Evolutionary conservation across 371 early-diverging fungal genomes (phyloP), one percentile per base, ranked within the genome.

Genomic region (Mucor indicus): DNA sequence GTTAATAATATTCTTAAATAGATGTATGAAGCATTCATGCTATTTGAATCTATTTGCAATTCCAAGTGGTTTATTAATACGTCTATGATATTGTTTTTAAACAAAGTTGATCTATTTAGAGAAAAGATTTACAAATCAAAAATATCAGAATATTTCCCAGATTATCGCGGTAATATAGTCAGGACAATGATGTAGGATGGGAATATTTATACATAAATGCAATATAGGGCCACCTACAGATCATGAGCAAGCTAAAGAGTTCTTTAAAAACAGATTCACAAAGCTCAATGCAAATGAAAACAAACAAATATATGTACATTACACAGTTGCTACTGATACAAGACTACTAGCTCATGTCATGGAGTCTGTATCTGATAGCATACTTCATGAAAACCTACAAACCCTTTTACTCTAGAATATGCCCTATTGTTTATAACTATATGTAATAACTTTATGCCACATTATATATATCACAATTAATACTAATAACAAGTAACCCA

Each of bases 31-130:
- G 91, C 93, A 1, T 72, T 94, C 55, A 90, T 90, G 50, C 75
- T 95, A 31, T 95, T 93, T 58, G 91, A 93, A 61, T 86, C 60
- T 0, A 91, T 96, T 52, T 92, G 94, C 73, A 96, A 95, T 67
- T 88, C 88, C 6, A 79, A 86, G 56, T 95, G 96, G 94, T 93
- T 96, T 56, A 76, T 80, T 30, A 83, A 88, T 43, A 93, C 94
- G 0, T 88, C 91, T 27, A 89, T 95, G 61, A 93, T 96, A 49
- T 75, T 96, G 41, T 95, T 96, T 66, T 64, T 96, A 47, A 96
- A 96, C 80, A 96, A 96, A 76, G 88, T 91, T 33, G 96, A 96
- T 61, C 73, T 95, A 19, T 93, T 96, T 77, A 78, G 79, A 48
- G 79, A 86, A 49, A 96, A 95, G 64, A 78, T 96, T 24, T 54